A percentile compares a stretch with the other conserved stretches of the same genome.
phyloP scores from a whole-genome alignment of 2,329 filamentous ascomycete species.

The Phaeosphaeria sp. region DNA sequence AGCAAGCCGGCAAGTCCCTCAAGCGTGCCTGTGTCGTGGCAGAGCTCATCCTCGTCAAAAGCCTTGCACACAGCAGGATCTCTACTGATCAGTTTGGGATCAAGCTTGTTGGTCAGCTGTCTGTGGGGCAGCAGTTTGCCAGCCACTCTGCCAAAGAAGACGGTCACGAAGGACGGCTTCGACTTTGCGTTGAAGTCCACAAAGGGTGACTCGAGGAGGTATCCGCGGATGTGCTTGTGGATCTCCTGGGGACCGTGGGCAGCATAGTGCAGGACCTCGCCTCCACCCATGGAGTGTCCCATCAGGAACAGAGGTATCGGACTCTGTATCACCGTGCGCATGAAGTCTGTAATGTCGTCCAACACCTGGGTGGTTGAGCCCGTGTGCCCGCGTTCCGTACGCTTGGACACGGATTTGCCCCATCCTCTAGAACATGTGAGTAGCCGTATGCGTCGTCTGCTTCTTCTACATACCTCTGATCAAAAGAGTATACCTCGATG shows the following conservation, averaged over 20 bases:
- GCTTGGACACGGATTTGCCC: constrained; percentile 73
- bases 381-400: constrained; percentile 71
- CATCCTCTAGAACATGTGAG: constrained; percentile 67
- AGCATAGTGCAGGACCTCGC: constrained; percentile 71
- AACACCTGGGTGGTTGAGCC: constrained; percentile 77
- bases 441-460: neutral
- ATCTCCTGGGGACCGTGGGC: constrained; percentile 58
- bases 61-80: constrained; percentile 69
- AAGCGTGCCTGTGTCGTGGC: constrained; percentile 86
- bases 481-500: constrained; percentile 79
- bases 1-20: constrained; percentile 79
- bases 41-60: constrained; percentile 71
- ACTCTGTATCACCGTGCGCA: constrained; percentile 64
- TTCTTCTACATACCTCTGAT: constrained; percentile 67
- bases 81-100: constrained; percentile 69
- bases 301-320: constrained; percentile 76
- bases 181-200: constrained; percentile 73
- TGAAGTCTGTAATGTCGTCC: constrained; percentile 78
- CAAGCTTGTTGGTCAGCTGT: constrained; percentile 72
- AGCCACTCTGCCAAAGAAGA: constrained; percentile 71
- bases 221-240: constrained; percentile 70
- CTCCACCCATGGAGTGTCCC: constrained; percentile 92
- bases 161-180: constrained; percentile 68
- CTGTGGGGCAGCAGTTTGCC: constrained; percentile 70
- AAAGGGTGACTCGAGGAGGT: constrained; percentile 79